A percentile compares a stretch with the other conserved stretches of the same genome.
Conservation (phyloP, 2,329 filamentous ascomycete genomes). For the Gnomoniopsis sp. region DNA sequence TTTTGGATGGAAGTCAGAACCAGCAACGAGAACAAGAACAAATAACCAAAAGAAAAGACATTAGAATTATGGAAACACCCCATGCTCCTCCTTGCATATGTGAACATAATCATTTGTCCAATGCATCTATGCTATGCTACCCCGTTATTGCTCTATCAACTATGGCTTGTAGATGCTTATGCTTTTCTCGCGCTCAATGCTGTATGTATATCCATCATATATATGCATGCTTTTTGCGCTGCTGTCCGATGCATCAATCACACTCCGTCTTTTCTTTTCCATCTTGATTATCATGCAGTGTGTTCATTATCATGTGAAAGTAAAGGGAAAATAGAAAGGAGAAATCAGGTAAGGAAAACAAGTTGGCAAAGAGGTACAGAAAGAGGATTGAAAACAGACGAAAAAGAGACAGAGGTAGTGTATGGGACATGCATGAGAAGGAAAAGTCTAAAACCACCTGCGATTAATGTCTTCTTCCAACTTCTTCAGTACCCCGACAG, state of each 20-base stretch:
- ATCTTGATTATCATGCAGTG: neutral
- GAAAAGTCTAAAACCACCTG: slow-evolving; percentile 36
- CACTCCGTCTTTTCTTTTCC: neutral
- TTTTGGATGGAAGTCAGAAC: too few species aligned
- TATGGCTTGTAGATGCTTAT: neutral
- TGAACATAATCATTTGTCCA: neutral
- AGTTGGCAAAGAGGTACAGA: neutral
- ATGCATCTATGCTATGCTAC: neutral
- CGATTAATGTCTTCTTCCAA: slow-evolving; percentile 43
- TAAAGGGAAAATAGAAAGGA: neutral
- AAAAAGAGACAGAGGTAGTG: neutral
- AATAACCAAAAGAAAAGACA: neutral
- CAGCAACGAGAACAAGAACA: neutral
- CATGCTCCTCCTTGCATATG: neutral
- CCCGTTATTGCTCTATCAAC: neutral
- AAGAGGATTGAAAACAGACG: neutral
- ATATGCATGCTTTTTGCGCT: too few species aligned
- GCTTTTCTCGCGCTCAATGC: neutral
- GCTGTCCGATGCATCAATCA: neutral
- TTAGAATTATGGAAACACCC: neutral
- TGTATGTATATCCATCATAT: neutral
- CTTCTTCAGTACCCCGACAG: slow-evolving; percentile 48
- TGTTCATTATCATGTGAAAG: neutral
- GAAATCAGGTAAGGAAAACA: neutral
- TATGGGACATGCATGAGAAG: neutral